A percentile compares a stretch with the other conserved stretches of the same genome.
Evolutionary conservation across 2,329 filamentous ascomycete species (phyloP).

Genomic region (Didymella exigua): DNA sequence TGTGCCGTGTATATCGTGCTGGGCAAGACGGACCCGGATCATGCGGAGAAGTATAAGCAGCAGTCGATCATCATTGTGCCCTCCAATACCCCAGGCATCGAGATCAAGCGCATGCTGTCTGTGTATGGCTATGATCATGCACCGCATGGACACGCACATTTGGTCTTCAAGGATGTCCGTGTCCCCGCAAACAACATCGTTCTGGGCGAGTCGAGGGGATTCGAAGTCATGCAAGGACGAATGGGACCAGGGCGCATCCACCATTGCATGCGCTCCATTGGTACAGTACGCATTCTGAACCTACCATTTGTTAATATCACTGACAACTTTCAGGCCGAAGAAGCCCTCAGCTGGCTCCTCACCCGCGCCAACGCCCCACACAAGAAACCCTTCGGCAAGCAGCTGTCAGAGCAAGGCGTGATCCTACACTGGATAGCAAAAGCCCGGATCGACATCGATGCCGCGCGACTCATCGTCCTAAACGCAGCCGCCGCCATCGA

Average conservation of each 20-base stretch:
- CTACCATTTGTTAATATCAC: not conserved
- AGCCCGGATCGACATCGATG: constrained; percentile 89
- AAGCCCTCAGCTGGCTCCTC: constrained; percentile 89
- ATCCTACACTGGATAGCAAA: constrained; percentile 78
- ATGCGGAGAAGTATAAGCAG: constrained; percentile 78
- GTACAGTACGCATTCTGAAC: constrained; percentile 63
- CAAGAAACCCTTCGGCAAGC: constrained; percentile 88
- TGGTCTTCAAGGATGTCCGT: constrained; percentile 84
- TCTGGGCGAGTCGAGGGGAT: constrained; percentile 89
- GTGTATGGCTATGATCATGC: constrained; percentile 97
- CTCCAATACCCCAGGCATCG: constrained; percentile 77
- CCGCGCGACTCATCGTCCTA: constrained; percentile 82
- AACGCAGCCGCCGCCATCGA: constrained; percentile 95
- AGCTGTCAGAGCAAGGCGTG: constrained; percentile 82
- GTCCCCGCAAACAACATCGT: constrained; percentile 82
- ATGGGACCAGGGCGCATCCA: constrained; percentile 94
- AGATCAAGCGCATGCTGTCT: constrained; percentile 83
- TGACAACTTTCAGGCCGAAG: constrained; percentile 65
- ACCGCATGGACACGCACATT: constrained; percentile 93
- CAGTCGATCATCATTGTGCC: constrained; percentile 92
- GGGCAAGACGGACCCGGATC: constrained; percentile 80
- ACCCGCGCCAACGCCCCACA: constrained; percentile 86
- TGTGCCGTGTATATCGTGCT: constrained; percentile 94
- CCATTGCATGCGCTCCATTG: constrained; percentile 92
- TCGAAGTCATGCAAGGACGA: constrained; percentile 95